Conservation (phyloP, 768 basidiomycete species). For the Calocybe gangraenosa region DNA sequence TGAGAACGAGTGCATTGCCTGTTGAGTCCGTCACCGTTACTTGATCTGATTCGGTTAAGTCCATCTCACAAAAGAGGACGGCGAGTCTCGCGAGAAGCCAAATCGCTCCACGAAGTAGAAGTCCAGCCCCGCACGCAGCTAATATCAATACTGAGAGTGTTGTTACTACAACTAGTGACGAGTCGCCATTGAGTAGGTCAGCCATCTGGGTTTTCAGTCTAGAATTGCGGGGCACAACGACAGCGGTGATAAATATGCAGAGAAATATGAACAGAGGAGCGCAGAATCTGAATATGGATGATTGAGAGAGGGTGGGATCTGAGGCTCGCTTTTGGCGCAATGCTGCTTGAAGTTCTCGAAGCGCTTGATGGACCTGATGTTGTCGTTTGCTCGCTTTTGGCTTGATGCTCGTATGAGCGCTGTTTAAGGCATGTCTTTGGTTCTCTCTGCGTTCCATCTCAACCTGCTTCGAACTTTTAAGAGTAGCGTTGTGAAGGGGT, state of each 20-base stretch:
- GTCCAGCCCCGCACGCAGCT: not conserved
- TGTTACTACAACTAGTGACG: not conserved
- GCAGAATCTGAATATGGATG: constrained; percentile 10
- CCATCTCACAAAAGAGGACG: constrained; percentile 13
- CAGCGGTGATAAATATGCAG: constrained; percentile 7
- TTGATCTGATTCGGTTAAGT: constrained; percentile 1
- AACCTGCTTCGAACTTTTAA: too few species aligned
- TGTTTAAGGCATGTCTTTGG: too few species aligned
- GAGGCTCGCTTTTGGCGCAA: constrained; percentile 3
- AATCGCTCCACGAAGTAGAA: constrained; percentile 3
- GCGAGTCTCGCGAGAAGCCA: constrained; percentile 11
- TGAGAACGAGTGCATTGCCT: constrained; percentile 6
- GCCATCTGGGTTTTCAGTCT: not conserved
- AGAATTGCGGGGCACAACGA: constrained; percentile 4
- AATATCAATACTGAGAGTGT: not conserved
- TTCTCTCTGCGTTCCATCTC: too few species aligned
- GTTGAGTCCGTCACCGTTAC: not conserved
- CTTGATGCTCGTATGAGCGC: too few species aligned
- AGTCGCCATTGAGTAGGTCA: not conserved
- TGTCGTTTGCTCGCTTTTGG: not conserved
- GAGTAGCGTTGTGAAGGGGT: not conserved
- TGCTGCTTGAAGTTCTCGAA: constrained; percentile 9
- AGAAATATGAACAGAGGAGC: constrained; percentile 12
- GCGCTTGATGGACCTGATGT: not conserved
- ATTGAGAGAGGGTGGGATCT: constrained; percentile 6